Evolutionary conservation across 2,329 filamentous ascomycete species (phyloP), one percentile per base, ranked within the genome.

Genomic region (Nakataea oryzae): DNA sequence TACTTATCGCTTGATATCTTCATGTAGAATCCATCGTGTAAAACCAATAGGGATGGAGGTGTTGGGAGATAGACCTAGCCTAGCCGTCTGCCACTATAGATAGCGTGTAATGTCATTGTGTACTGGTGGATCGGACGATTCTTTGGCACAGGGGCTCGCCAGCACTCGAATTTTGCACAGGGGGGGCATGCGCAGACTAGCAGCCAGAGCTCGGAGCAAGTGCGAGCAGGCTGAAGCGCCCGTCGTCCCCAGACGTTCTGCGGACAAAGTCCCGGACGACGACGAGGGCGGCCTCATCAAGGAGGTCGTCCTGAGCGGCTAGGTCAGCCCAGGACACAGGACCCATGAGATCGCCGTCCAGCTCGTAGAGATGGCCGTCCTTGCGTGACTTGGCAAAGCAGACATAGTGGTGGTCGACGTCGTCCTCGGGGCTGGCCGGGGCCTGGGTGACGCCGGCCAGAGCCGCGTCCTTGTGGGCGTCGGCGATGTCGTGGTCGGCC

Each of bases 391-490:
- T 88, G 29, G 89, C 84, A 69, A 90, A 91, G 67, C 86, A 88
- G 55, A 90, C 85, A 69, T 88, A 90, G 70, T 90, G 88, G 66
- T 89, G 77, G 69, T 90, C 85, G 5, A 90, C 80, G 60, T 80
- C 78, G 60, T 83, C 85, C 47, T 87, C 82, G 13, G 87, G 82
- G 26, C 66, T 67, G 57, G 77, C 71, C 2, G 88, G 88, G 3
- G 86, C 85, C 50, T 74, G 74, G 0, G 86, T 87, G 70, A 91
- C 88, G 1, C 91, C 91, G 54, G 79, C 74, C 2, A 75, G 76
- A 5, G 88, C 91, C 6, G 89, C 90, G 61, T 81, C 81, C 67
- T 86, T 85, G 74, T 95, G 90, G 1, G 89, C 89, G 59, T 79
- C 81, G 73, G 93, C 90, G 63, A 96, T 78, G 47, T 82, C 84